These are phyloP conservation scores for Harringtonia aguacate DNA, from an alignment of 2,329 filamentous ascomycete genomes.

Conservation along the genomic window DNA sequence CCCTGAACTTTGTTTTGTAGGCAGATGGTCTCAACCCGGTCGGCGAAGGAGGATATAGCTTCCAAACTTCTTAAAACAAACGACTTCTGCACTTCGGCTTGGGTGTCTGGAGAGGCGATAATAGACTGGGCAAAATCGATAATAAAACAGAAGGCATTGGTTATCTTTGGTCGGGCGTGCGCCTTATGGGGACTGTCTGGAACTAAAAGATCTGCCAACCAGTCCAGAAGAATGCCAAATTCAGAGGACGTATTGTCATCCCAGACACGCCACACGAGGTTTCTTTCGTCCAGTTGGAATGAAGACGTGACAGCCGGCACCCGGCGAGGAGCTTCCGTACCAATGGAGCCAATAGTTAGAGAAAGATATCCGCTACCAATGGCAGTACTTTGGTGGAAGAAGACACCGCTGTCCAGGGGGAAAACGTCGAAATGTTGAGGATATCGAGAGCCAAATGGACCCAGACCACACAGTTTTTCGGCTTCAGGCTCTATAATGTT, in stretches of 20 bases:
- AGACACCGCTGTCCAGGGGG: conserved; percentile 42
- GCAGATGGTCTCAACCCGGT: conserved; percentile 17
- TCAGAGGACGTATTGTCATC: conserved; percentile 49
- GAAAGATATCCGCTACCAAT: conserved; percentile 43
- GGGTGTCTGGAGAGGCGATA: conserved; percentile 25
- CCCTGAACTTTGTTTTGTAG: neutral
- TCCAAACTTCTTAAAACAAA: conserved; percentile 34
- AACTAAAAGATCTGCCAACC: conserved; percentile 22
- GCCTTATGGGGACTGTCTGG: neutral
- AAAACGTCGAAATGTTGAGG: conserved; percentile 53
- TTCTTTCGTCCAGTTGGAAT: conserved; percentile 36
- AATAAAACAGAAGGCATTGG: conserved; percentile 31
- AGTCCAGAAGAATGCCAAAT: conserved; percentile 50
- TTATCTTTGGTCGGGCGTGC: conserved; percentile 3
- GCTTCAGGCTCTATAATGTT: conserved; percentile 10
- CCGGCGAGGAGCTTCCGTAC: conserved; percentile 20
- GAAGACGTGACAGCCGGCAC: too few relatives aligned
- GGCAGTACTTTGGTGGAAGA: conserved; percentile 49
- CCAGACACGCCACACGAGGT: conserved; percentile 46
- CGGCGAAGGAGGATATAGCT: conserved; percentile 28
- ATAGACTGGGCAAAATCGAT: conserved; percentile 35
- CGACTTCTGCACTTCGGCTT: conserved; percentile 21
- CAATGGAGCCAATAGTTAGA: conserved; percentile 22
- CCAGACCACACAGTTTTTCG: conserved; percentile 40
- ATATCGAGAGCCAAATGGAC: conserved; percentile 50